Evolutionary conservation across 2,329 filamentous ascomycete species (phyloP), one percentile per base, ranked within the genome.

Genomic region (Hymenoscyphus occultus): DNA sequence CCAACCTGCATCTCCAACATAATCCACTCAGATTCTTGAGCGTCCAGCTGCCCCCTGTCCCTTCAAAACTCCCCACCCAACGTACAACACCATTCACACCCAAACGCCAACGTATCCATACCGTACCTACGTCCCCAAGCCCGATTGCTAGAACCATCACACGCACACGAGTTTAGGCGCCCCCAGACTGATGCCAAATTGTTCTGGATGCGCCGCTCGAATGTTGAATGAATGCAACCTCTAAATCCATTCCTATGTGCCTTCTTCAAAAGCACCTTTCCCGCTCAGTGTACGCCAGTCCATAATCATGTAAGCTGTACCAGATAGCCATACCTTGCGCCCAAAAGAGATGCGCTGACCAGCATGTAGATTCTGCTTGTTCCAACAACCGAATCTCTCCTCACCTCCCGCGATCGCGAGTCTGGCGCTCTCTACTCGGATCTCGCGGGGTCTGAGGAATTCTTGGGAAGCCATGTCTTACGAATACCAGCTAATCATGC

Each of bases 171-270:
- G 59, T 59, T 68, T 60, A 61, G 61, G 67, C 67, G 62, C 71
- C 67, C 65, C 66, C 68, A 70, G 66, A 70, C 67, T 68, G 65
- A 65, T 63, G 64, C 67, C 67, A 65, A 71, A 69, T 65, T 68
- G 70, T 70, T 65, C 62, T 71, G 67, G 60, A 65, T 72, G 65
- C 66, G 65, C 66, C 67, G 70, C 67, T 68, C 73, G 72, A 73
- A 73, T 74, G 73, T 75, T 70, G 80, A 79, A 83, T 90, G 90
- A 88, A 97, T 97, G 93, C 93, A 93, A 89, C 92, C 95, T 83
- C 86, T 98, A 88, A 99, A 99, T 82, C 95, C 95, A 78, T 98
- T 97, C 81, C 86, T 99, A 79, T 90, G 91, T 84, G 93, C 94
- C 84, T 98, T 99, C 88, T 97, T 97, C 86, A 93, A 92, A 83